These are phyloP conservation scores for Chamaenerion angustifolium DNA, from an alignment of 345 rosid species.

Conservation along the genomic window DNA sequence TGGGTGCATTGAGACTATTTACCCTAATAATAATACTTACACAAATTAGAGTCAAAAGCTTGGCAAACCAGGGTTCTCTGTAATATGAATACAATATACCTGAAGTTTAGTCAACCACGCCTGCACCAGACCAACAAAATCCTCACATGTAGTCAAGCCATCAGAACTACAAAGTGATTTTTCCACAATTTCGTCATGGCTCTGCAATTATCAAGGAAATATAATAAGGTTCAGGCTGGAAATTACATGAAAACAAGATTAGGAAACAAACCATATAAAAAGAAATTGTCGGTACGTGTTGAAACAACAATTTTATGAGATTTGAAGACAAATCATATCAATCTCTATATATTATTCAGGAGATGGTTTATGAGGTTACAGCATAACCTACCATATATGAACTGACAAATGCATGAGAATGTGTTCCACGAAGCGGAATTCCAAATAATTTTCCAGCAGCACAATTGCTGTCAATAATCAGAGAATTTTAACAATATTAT, in stretches of 20 bases:
- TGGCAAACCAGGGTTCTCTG: too few species aligned
- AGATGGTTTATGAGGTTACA: neutral
- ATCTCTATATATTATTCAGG: too few species aligned
- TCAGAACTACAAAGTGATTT: constrained; percentile 45
- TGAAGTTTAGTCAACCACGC: constrained; percentile 64
- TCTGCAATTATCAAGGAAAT: constrained; percentile 31
- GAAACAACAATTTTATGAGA: neutral
- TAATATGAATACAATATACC: constrained; percentile 21
- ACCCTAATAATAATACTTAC: too few species aligned
- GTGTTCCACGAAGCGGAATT: constrained; percentile 93
- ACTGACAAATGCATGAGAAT: constrained; percentile 98
- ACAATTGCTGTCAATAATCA: constrained; percentile 73
- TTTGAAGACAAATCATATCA: too few species aligned
- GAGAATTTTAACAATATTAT: neutral
- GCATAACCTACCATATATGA: constrained; percentile 69
- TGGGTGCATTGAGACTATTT: too few species aligned
- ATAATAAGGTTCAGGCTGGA: constrained; percentile 1
- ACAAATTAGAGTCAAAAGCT: too few species aligned
- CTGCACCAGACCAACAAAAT: constrained; percentile 70
- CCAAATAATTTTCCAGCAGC: constrained; percentile 88
- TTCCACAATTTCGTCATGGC: constrained; percentile 71
- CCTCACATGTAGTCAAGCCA: constrained; percentile 63
- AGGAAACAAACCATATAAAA: neutral
- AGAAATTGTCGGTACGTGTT: neutral
- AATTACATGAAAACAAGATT: neutral